A percentile compares a stretch with the other conserved stretches of the same genome.
These are phyloP conservation scores for Crinitomyces ghanaensis DNA, from an alignment of 805 yeast genomes.

Conservation along the genomic window DNA sequence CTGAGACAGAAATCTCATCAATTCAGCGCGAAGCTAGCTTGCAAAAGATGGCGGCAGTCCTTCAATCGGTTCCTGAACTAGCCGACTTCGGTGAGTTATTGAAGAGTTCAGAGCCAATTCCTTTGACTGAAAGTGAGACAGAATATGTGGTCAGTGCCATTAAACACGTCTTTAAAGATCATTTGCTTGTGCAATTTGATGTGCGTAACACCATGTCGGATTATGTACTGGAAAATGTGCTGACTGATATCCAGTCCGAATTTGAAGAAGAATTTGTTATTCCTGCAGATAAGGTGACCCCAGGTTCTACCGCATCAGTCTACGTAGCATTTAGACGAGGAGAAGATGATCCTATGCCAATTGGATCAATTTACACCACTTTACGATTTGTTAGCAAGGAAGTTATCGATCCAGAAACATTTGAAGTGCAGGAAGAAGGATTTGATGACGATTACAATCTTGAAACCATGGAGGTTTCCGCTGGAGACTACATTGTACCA, in stretches of 20 bases:
- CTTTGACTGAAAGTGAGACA: slow-evolving; percentile 83
- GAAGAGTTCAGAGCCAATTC: slow-evolving; percentile 52
- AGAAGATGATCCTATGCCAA: slow-evolving; percentile 30
- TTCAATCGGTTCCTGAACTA: slow-evolving; percentile 62
- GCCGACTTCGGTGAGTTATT: slow-evolving; percentile 61
- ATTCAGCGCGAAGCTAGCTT: slow-evolving; percentile 14
- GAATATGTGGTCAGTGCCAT: slow-evolving; percentile 81
- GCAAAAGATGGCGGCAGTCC: slow-evolving; percentile 48
- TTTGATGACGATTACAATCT: slow-evolving; percentile 89
- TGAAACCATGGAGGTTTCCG: slow-evolving; percentile 59
- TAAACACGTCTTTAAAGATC: slow-evolving; percentile 69
- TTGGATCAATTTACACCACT: slow-evolving; percentile 48
- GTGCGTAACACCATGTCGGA: slow-evolving; percentile 77
- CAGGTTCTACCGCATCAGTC: slow-evolving; percentile 59
- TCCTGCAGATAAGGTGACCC: slow-evolving; percentile 60
- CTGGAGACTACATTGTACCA: slow-evolving; percentile 78
- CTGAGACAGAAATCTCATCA: slow-evolving; percentile 17
- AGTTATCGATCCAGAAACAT: slow-evolving; percentile 60
- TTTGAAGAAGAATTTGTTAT: slow-evolving; percentile 56
- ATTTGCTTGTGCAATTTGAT: slow-evolving; percentile 69
- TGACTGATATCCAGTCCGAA: slow-evolving; percentile 33
- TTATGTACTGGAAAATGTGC: slow-evolving; percentile 63
- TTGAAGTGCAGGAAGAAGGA: slow-evolving; percentile 65
- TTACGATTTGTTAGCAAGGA: slow-evolving; percentile 71
- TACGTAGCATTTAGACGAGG: slow-evolving; percentile 61